Evolutionary conservation across 768 basidiomycete genomes (phyloP).

Genomic region (Mrakia hoshinonis): DNA sequence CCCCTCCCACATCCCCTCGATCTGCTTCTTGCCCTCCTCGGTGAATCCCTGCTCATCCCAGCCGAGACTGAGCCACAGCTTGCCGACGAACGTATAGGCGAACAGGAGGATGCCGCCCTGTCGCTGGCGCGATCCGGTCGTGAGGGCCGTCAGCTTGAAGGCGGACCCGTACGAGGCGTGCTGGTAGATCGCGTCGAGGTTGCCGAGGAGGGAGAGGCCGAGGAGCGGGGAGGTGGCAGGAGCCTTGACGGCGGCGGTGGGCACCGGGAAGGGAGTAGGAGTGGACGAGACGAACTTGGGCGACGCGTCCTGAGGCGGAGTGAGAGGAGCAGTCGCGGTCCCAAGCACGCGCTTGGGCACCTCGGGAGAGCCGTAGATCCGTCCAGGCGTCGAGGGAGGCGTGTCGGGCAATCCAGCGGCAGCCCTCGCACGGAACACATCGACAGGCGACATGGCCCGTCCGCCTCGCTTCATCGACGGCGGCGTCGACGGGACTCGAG

Average conservation of each 20-base stretch:
- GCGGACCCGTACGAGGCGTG: not conserved
- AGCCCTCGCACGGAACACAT: no score
- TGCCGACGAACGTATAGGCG: constrained; percentile 45
- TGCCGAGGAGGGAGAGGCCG: constrained; percentile 29
- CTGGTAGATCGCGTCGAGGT: constrained; percentile 25
- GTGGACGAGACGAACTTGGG: not conserved
- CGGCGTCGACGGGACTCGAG: no score
- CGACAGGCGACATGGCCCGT: no score
- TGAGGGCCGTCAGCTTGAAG: constrained; percentile 55
- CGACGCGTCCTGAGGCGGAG: not conserved
- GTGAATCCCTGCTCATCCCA: constrained; percentile 71
- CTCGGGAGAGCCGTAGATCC: no score
- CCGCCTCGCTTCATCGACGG: no score
- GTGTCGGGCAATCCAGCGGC: no score
- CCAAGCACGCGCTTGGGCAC: no score
- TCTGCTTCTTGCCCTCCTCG: constrained; percentile 44
- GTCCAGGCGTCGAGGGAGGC: no score
- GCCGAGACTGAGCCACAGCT: constrained; percentile 66
- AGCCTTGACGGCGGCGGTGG: not conserved
- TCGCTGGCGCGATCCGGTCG: constrained; percentile 73
- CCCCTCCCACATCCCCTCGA: constrained; percentile 62
- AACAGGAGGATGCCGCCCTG: constrained; percentile 68
- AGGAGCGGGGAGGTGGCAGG: constrained; percentile 18
- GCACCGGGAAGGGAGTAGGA: not conserved
- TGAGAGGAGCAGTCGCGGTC: not conserved